Base-by-base conservation (phyloP, 1,284 basidiomycete species). In the Schizopora paradoxa region DNA sequence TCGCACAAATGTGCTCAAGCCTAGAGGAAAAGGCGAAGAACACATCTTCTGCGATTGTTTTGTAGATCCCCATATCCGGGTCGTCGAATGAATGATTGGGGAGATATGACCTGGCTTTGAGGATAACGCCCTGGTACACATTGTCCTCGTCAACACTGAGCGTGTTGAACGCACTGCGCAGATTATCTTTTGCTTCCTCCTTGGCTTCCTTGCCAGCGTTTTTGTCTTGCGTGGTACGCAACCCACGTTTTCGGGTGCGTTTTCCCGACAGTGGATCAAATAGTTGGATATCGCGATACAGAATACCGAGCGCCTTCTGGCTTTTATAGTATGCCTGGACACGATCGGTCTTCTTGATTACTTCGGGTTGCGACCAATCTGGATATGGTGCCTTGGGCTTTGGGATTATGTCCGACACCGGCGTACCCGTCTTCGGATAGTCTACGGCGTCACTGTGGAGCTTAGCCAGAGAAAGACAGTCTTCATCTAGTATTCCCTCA, bases 401-500 rank as follows among this genome's bases (percentile, higher is more conserved):
- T 26, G 43, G 33, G 3, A 44, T 25, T 19, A 36, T 14, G 18
- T 36, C 29, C 25, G 43, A 34, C 6, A 44, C 43, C 14, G 43
- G 14, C 11, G 21, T 34, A 19, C 43, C 43, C 8, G 11, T 44
- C 21, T 49, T 49, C 21, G 47, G 47, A 32, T 32, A 49, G 31
- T 49, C 47, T 11, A 49, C 47, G 8, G 47, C 47, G 22, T 45
- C 36, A 10, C 43, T 45, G 31, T 49, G 43, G n/a, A 49, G 32
- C 16, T 25, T 21, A 16, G 44, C 45, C 6, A 40, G 37, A 18
- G 40, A 33, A 14, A 46, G 36, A 21, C 39, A 91, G 27, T 74
- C 71, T 0, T 60, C 55, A 57, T 88, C 73, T 18, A 76, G 64
- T 27, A 83, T 79, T 8, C 76, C 74, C 23, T 67, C 28, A 0